Evolutionary conservation across 176 grass and related monocot species (phyloP), one percentile per base, ranked within the genome.

Genomic region (Tuctoria greenei): DNA sequence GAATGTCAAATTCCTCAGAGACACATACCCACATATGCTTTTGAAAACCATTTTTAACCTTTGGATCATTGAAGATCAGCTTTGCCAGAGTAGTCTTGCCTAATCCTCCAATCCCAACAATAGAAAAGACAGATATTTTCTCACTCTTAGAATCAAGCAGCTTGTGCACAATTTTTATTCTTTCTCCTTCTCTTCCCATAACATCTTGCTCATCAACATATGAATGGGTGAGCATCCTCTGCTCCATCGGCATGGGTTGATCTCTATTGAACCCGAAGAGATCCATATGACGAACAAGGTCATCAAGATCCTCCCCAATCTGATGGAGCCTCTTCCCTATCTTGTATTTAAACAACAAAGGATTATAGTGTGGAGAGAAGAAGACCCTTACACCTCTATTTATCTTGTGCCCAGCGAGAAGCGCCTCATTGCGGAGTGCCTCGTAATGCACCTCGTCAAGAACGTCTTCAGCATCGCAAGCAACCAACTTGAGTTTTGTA

Each of bases 31-130:
- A 80, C 10, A 80, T 4, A 4, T 15, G 44, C 28, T 56, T 52
- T 28, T 80, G 17, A 25, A 70, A 80, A 41, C 43, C 0, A 16
- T 15, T 43, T 60, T 80, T 56, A 0, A 71, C 1, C 7, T 42
- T 45, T 15, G 4, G 0, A 6, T 70, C 15, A 28, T 67, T 69
- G 36, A 68, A 71, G 26, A 46, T 20, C 14, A 80, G 15, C 4
- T 47, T 21, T 5, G 62, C 64, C 10, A 80, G 36, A 16, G 77
- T 69, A 34, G 64, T 80, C 54, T 80, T 80, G 3, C 77, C 77
- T 21, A 80, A 11, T 9, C 77, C 64, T 34, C 62, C 45, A 26
- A 80, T 71, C 25, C 77, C 62, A 56, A 80, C 64, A 6, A 69
- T 25, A 6, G 64, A 49, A 46, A 80, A 2, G 9, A 80, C 23